Base-by-base conservation (phyloP, 164 flowering plant genomes). In the Magnolia officinalis region DNA sequence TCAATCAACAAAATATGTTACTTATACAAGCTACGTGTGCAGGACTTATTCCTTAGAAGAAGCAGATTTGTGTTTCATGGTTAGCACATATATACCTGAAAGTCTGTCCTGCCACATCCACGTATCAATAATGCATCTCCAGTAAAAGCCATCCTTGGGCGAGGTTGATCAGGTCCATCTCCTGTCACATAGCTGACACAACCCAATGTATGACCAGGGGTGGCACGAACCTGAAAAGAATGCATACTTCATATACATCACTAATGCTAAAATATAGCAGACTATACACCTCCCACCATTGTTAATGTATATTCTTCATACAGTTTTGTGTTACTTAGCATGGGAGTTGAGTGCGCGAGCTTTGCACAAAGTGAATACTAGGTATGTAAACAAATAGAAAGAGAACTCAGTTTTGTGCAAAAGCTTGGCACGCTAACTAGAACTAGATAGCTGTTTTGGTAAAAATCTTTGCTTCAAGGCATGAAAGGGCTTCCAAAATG, bases 171-270 rank as follows among this genome's bases (percentile, higher is more conserved):
- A 74, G 88, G 81, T 37, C 89, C 97, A 63, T 94, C 98, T 70
- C 96, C 99, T 2, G 99, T 92, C 64, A 96, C 97, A 85, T 94
- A 94, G 24, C 98, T 94, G 69, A 96, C 89, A 88, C 99, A 96
- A 49, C 99, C 99, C 76, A 72, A 45, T 52, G 99, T 96, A 76
- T 93, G 99, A 8, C 99, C 98, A 51, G 99, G 99, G 67, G 99
- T 96, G 50, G 96, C 87, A 77, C 94, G 93, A 76, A 92, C 96
- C 99, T 95, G 88, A 75, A 76, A 70, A 31, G 26, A 70, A 26
- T 50, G 69, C 23, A 77, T 68, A 67, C 73, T 11, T 63, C 51
- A 71, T 50, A 45, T 71, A 45, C 11, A 4, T 49, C 16, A 50
- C 20, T 8, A 49, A 8, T 55, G 61, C 18, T 16, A 55, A 16